These are phyloP conservation scores for Sugiyamaella boreocaroliniensis DNA, from an alignment of 805 yeast species.

Conservation along the genomic window DNA sequence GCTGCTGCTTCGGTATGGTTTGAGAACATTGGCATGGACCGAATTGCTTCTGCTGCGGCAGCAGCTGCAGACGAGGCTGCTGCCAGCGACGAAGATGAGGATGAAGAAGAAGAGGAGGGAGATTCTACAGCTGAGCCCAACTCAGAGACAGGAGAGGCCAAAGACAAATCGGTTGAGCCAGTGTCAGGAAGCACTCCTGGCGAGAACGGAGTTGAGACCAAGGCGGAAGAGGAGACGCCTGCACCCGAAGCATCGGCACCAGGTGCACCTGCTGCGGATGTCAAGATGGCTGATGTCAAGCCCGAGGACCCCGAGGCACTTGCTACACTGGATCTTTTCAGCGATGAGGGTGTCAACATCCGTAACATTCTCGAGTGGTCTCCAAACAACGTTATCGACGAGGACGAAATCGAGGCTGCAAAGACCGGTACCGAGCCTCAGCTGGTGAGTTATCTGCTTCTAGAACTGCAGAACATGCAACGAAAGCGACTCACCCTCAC, in stretches of 20 bases:
- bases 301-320: background rate
- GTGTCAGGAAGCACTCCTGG: background rate
- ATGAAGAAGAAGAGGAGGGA: slow-evolving; percentile 21
- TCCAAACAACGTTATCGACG: slow-evolving; percentile 42
- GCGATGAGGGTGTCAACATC: slow-evolving; percentile 17
- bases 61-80: slow-evolving; percentile 11
- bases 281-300: background rate
- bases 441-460: slow-evolving; percentile 40
- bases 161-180: background rate
- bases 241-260: background rate
- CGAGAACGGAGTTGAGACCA: slow-evolving; percentile 1
- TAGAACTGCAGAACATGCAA: slow-evolving; percentile 47
- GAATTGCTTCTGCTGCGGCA: slow-evolving; percentile 4
- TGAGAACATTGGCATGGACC: slow-evolving; percentile 22
- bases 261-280: background rate
- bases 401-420: slow-evolving; percentile 47
- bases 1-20: slow-evolving; percentile 29
- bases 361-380: slow-evolving; percentile 43
- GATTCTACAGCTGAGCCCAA: slow-evolving; percentile 11
- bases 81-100: slow-evolving; percentile 15
- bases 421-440: slow-evolving; percentile 37
- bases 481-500: slow-evolving; percentile 35
- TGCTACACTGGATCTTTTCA: background rate
- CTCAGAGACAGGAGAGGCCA: slow-evolving; percentile 1
- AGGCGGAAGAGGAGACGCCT: slow-evolving; percentile 1